Conservation (phyloP, 116 monocot genomes). For the Cymodocea nodosa region DNA sequence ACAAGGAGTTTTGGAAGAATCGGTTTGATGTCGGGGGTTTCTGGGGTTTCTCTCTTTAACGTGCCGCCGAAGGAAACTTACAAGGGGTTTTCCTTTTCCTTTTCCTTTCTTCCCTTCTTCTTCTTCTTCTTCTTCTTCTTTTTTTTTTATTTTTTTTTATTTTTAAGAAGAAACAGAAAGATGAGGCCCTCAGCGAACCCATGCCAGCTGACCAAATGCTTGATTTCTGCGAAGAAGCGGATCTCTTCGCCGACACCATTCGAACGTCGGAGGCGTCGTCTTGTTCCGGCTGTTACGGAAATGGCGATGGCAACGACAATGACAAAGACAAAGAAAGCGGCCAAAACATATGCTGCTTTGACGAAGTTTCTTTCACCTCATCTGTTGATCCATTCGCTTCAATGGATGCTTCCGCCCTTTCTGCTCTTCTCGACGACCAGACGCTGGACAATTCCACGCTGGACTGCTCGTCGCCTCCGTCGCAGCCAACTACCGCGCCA, state of each 20-base stretch:
- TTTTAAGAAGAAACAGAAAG: neutral
- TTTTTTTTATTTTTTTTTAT: no score
- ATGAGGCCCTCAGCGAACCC: slow-evolving; percentile 13
- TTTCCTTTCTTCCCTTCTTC: no score
- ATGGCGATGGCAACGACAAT: neutral
- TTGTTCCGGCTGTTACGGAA: neutral
- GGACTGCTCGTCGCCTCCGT: neutral
- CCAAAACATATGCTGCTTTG: slow-evolving; percentile 4
- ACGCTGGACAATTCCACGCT: slow-evolving; percentile 1
- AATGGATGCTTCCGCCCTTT: slow-evolving; percentile 16
- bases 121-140: no score
- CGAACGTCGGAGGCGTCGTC: slow-evolving; percentile 1
- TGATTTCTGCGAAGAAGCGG: slow-evolving; percentile 31
- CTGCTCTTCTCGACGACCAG: slow-evolving; percentile 16
- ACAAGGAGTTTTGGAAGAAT: no score
- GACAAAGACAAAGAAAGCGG: neutral
- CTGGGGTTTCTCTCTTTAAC: no score
- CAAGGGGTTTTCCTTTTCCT: neutral
- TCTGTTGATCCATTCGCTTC: slow-evolving; percentile 16
- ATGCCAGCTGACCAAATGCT: slow-evolving; percentile 23
- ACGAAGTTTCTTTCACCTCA: slow-evolving; percentile 4
- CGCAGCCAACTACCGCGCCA: neutral
- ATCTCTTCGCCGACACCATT: slow-evolving; percentile 20
- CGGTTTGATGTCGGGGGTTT: no score
- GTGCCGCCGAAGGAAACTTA: no score